phyloP scores from a whole-genome alignment of 768 basidiomycete species.

The Agaricus sinodeliciosus region DNA sequence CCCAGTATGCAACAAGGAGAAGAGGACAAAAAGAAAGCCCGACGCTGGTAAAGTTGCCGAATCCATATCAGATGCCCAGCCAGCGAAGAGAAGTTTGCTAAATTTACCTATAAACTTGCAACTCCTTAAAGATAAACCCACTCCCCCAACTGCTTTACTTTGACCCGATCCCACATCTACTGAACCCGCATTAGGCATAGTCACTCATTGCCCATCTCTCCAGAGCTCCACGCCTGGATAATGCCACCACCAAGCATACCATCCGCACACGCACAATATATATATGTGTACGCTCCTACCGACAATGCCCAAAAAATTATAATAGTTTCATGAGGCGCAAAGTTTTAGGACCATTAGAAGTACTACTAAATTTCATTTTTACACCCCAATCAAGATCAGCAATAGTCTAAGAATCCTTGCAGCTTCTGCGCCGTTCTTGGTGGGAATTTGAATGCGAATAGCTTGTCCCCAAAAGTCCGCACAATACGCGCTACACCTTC shows the following conservation, averaged over 20 bases:
- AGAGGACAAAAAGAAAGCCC: too few species aligned
- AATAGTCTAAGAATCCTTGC: conserved; percentile 67
- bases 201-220: too few species aligned
- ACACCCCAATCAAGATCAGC: conserved; percentile 17
- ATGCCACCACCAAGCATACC: background rate
- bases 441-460: conserved; percentile 74
- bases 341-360: background rate
- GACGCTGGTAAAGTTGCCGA: too few species aligned
- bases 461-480: conserved; percentile 67
- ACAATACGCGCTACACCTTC: conserved; percentile 60
- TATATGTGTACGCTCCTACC: background rate
- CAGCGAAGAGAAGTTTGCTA: too few species aligned
- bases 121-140: too few species aligned
- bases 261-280: background rate
- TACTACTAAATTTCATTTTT: background rate
- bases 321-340: background rate
- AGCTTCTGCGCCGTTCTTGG: conserved; percentile 59
- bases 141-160: too few species aligned
- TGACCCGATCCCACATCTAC: too few species aligned
- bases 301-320: background rate
- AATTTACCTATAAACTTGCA: too few species aligned
- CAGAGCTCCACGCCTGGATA: too few species aligned
- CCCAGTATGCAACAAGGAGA: too few species aligned
- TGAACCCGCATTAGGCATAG: too few species aligned
- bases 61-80: too few species aligned